Conservation (phyloP, 2,329 filamentous ascomycete species). For the Fusarium decemcellulare region DNA sequence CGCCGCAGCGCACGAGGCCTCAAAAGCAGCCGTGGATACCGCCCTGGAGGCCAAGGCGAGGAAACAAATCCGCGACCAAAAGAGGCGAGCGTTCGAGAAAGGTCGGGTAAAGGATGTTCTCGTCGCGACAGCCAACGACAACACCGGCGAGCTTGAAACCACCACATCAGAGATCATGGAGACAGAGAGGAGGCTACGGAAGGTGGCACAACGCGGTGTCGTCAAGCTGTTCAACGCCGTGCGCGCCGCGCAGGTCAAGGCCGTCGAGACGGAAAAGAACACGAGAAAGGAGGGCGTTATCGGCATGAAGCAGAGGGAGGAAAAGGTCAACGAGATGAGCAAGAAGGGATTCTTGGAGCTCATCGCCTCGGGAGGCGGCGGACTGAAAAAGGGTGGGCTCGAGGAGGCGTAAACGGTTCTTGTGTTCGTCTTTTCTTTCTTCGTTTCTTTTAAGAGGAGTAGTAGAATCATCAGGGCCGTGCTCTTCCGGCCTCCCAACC, state of each 20-base stretch:
- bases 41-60: conserved; percentile 87
- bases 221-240: conserved; percentile 98
- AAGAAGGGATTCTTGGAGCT: conserved; percentile 96
- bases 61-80: conserved; percentile 84
- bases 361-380: conserved; percentile 77
- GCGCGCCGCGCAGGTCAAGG: conserved; percentile 90
- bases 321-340: conserved; percentile 94
- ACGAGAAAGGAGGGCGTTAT: conserved; percentile 81
- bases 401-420: conserved; percentile 65
- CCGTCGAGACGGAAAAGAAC: conserved; percentile 80
- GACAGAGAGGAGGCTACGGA: conserved; percentile 84
- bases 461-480: conserved; percentile 46
- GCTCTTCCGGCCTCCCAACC: conserved; percentile 43
- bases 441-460: conserved; percentile 45
- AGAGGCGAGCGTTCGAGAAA: conserved; percentile 84
- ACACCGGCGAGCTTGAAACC: conserved; percentile 56
- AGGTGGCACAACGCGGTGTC: conserved; percentile 93
- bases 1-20: conserved; percentile 79
- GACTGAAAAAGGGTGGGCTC: conserved; percentile 70
- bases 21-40: conserved; percentile 79
- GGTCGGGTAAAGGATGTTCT: conserved; percentile 91
- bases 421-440: conserved; percentile 29
- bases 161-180: conserved; percentile 72
- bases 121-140: conserved; percentile 70
- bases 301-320: conserved; percentile 84